Base-by-base conservation (phyloP, 768 basidiomycete species). In the Tricholoma terreum region DNA sequence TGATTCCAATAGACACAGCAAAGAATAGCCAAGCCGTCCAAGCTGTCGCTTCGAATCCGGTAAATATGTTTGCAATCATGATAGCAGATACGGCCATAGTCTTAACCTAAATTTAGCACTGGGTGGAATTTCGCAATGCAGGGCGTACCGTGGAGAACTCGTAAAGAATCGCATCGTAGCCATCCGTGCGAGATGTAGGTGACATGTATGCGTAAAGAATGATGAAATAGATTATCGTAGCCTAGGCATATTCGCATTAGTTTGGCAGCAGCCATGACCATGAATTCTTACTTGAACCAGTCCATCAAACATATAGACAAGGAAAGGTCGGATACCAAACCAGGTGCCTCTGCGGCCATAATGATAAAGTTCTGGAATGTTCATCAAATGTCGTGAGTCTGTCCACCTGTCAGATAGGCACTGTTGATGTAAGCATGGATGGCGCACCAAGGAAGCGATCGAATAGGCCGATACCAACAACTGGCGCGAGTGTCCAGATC, bases 21-120 rank as follows among this genome's bases (percentile, higher is more conserved):
- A 92, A 90, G 71, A 85, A 88, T 15, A 96, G 84, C 92, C 94
- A 98, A 17, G 79, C 83, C 4, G 87, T 94, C 96, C 96, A 98
- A 1, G 86, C 84, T 52, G 81, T 83, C 2, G 89, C 89, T 69
- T 86, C 92, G 43, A 98, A 77, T n/a, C 93, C 94, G 56, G 90
- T 89, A 77, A 87, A 97, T 50, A 92, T 65, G 69, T 93, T 90
- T 46, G 86, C 89, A 14, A 80, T 76, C 67, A 89, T 80, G 33
- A 92, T 92, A 7, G 90, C 83, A 9, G 84, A 73, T 48, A 98
- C 81, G 14, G 83, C 92, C 90, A 98, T 95, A 2, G 84, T 84
- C 88, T 91, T 43, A 7, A 38, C 21, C 15, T 34, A 11, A 54
- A 2, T 46, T 52, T 5, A 49, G 58, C 27, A 42, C 36, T 55